These are phyloP conservation scores for Cicer judaicum DNA, from an alignment of 306 rosid genomes.

Conservation along the genomic window DNA sequence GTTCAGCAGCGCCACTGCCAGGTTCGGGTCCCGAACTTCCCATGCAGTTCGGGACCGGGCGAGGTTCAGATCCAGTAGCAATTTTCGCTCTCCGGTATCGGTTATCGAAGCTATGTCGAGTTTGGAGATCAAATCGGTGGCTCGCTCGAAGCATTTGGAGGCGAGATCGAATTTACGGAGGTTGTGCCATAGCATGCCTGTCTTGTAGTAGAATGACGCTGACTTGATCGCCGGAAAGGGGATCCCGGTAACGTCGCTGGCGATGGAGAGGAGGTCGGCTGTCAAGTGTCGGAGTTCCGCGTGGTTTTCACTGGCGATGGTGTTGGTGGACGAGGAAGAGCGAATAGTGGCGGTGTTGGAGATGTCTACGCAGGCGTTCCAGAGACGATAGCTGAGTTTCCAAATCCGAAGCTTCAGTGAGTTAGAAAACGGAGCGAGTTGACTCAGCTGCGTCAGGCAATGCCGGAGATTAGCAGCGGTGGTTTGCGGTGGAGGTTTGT, in stretches of 20 bases:
- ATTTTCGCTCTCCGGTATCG: constrained; percentile 59
- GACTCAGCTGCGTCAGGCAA: constrained; percentile 56
- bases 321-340: constrained; percentile 48
- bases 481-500: constrained; percentile 44
- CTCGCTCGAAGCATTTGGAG: constrained; percentile 79
- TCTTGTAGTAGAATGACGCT: constrained; percentile 76
- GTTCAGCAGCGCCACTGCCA: constrained; percentile 69
- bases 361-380: constrained; percentile 93
- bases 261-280: constrained; percentile 67
- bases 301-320: constrained; percentile 48
- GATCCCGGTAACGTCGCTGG: constrained; percentile 61
- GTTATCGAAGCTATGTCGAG: constrained; percentile 44
- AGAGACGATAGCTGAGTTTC: constrained; percentile 93
- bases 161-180: constrained; percentile 81
- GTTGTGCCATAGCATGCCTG: constrained; percentile 77
- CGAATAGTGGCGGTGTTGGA: constrained; percentile 69
- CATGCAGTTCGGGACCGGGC: constrained; percentile 86
- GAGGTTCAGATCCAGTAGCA: constrained; percentile 72
- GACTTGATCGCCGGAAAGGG: constrained; percentile 71
- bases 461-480: constrained; percentile 59
- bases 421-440: constrained; percentile 62
- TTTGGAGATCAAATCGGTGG: constrained; percentile 73
- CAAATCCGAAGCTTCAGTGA: constrained; percentile 69
- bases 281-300: constrained; percentile 83
- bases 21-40: constrained; percentile 73